Evolutionary conservation across 495 filamentous ascomycete genomes (phyloP).

Genomic region (Xylaria acuta): DNA sequence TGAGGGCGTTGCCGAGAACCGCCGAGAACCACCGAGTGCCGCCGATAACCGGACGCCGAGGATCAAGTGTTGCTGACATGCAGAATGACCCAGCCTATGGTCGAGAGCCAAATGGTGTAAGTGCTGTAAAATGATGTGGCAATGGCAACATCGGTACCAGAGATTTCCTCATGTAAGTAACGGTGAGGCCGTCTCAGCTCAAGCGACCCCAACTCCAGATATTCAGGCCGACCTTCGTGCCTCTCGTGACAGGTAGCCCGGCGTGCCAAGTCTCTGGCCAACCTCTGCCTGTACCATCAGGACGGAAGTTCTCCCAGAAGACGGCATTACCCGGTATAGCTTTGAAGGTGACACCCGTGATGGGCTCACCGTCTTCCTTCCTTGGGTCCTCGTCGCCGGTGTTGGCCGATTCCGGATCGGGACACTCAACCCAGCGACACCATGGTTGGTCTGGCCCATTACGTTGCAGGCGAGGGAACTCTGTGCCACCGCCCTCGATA

Average conservation of each 20-base stretch:
- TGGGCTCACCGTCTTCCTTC: conserved; percentile 18
- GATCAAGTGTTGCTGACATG: conserved; percentile 15
- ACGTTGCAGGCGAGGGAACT: conserved; percentile 47
- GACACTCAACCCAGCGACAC: conserved; percentile 54
- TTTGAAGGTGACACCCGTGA: conserved; percentile 48
- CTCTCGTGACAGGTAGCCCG: conserved; percentile 51
- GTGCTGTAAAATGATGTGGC: neutral
- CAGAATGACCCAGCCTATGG: neutral
- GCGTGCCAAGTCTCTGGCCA: conserved; percentile 58
- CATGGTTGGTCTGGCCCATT: conserved; percentile 41
- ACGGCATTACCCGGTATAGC: conserved; percentile 53
- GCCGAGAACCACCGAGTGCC: conserved; percentile 27
- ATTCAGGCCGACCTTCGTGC: conserved; percentile 54
- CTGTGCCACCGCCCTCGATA: conserved; percentile 51
- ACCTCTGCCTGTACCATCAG: conserved; percentile 51
- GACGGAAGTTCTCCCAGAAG: conserved; percentile 58
- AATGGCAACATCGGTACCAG: neutral
- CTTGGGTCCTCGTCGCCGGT: conserved; percentile 15
- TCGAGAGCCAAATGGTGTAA: neutral
- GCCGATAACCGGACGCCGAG: conserved; percentile 18
- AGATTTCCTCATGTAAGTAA: neutral
- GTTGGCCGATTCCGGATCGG: conserved; percentile 10
- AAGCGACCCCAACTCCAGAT: conserved; percentile 54
- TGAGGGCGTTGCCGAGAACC: conserved; percentile 8
- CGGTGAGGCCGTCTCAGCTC: conserved; percentile 11